These are phyloP conservation scores for Sphagnum tenellum DNA, from an alignment of 225 moss, liverwort and hornwort species.

Conservation along the genomic window DNA sequence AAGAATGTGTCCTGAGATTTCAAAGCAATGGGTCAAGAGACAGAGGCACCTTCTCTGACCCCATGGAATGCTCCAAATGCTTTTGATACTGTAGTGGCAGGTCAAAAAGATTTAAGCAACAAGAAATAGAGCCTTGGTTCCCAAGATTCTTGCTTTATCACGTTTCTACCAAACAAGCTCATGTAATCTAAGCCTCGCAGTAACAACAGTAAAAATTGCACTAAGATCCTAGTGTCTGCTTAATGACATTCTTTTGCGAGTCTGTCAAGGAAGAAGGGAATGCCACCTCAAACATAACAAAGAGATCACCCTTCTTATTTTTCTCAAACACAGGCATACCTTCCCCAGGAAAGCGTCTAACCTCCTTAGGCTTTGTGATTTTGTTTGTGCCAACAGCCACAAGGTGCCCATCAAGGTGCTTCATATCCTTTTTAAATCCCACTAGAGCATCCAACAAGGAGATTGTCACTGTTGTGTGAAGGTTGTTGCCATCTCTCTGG, in stretches of 20 bases:
- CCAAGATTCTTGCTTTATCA: too few species aligned
- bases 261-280: constrained; percentile 69
- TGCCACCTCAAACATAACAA: constrained; percentile 72
- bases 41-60: too few species aligned
- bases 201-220: too few species aligned
- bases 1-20: too few species aligned
- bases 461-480: constrained; percentile 57
- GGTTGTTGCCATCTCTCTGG: constrained; percentile 56
- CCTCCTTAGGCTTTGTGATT: constrained; percentile 75
- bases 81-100: too few species aligned
- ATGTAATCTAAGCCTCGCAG: too few species aligned
- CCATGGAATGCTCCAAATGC: too few species aligned
- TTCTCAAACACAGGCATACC: constrained; percentile 90
- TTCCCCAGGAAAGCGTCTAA: constrained; percentile 55
- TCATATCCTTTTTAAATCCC: constrained; percentile 64
- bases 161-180: too few species aligned
- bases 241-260: constrained; percentile 57
- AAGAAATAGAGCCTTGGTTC: too few species aligned
- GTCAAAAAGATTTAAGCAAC: too few species aligned
- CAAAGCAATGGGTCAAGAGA: too few species aligned
- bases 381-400: constrained; percentile 59
- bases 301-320: constrained; percentile 70
- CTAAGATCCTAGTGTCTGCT: constrained; percentile 38
- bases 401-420: constrained; percentile 75
- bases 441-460: constrained; percentile 75